phyloP scores from a whole-genome alignment of 2,329 filamentous ascomycete genomes.

The Pyrenophora seminiperda region DNA sequence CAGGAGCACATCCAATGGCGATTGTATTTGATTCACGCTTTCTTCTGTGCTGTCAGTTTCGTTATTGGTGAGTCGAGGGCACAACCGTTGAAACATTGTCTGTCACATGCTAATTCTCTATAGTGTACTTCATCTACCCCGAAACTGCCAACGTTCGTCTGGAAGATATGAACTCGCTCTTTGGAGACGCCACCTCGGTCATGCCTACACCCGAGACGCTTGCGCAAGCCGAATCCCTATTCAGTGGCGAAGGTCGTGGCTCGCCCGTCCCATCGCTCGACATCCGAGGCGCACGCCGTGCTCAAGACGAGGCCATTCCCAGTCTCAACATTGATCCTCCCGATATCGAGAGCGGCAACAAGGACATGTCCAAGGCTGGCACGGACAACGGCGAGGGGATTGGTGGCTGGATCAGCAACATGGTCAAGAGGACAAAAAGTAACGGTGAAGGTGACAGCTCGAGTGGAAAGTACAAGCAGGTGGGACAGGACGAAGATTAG shows the following conservation, averaged over 20 bases:
- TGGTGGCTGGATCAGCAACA: constrained; percentile 71
- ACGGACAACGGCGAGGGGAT: constrained; percentile 59
- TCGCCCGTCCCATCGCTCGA: constrained; percentile 83
- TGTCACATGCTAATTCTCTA: constrained; percentile 26
- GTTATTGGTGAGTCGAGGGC: constrained; percentile 76
- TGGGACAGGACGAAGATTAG: constrained; percentile 51
- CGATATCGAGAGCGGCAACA: constrained; percentile 62
- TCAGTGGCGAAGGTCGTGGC: constrained; percentile 64
- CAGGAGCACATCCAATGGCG: constrained; percentile 94
- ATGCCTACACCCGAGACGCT: constrained; percentile 78
- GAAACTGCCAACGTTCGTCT: constrained; percentile 94
- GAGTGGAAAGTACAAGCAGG: constrained; percentile 54
- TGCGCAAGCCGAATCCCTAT: constrained; percentile 80
- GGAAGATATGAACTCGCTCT: constrained; percentile 94
- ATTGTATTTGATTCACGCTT: constrained; percentile 91
- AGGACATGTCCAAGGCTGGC: constrained; percentile 41
- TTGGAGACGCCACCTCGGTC: constrained; percentile 87
- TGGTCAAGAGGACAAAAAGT: constrained; percentile 62
- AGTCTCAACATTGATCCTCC: constrained; percentile 83
- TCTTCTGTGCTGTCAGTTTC: constrained; percentile 95
- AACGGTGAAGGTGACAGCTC: constrained; percentile 50
- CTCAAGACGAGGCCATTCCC: constrained; percentile 69
- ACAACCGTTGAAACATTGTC: neutral
- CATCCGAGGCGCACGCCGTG: constrained; percentile 59
- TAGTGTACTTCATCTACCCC: constrained; percentile 96